Conservation (phyloP, 768 basidiomycete species). For the Lactarius trivialis region DNA sequence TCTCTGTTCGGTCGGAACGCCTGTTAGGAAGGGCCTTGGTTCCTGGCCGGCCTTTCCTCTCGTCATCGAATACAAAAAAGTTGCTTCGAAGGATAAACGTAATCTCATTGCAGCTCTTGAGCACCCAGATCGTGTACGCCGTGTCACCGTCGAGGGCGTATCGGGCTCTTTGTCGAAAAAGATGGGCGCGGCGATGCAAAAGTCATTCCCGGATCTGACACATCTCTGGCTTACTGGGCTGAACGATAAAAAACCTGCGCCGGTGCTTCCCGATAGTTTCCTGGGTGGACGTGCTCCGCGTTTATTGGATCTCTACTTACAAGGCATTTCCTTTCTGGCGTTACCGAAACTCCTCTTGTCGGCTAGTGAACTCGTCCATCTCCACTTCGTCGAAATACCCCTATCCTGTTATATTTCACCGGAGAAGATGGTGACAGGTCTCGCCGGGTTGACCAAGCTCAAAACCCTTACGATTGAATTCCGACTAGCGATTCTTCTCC, state of each 20-base stretch:
- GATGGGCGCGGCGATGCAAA: not conserved
- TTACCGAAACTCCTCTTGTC: not conserved
- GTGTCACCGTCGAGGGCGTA: not conserved
- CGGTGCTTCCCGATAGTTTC: not conserved
- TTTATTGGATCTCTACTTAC: not conserved
- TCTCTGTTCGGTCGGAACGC: not conserved
- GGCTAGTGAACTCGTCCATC: not conserved
- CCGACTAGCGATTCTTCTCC: not conserved
- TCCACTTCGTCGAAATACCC: not conserved
- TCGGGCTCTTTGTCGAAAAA: not conserved
- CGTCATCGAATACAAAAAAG: not conserved
- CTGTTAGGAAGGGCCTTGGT: not conserved
- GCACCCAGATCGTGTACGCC: not conserved
- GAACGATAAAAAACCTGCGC: not conserved
- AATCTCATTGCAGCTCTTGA: not conserved
- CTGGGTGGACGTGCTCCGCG: not conserved
- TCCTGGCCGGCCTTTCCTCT: not conserved
- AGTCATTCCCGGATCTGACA: not conserved
- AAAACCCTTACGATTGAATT: not conserved
- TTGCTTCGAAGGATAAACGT: not conserved
- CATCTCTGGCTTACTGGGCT: not conserved
- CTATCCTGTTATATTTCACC: not conserved
- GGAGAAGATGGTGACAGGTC: not conserved
- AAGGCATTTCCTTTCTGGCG: not conserved
- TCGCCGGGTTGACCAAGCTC: not conserved